Evolutionary conservation across 225 moss, liverwort and hornwort genomes (phyloP).

Genomic region (Pseudisothecium myosuroides): DNA sequence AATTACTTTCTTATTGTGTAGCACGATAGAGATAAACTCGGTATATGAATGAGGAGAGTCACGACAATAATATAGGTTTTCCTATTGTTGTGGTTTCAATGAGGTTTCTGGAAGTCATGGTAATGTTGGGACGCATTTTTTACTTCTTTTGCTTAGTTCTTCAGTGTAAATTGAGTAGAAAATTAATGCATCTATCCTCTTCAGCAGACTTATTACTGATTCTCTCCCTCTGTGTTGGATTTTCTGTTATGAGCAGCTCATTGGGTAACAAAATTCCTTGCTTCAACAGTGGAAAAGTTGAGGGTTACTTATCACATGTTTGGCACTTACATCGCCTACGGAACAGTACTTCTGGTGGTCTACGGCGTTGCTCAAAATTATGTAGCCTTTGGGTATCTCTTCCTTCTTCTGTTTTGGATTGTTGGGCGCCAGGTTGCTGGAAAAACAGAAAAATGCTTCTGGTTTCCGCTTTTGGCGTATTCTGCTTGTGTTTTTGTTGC

Average conservation of each 20-base stretch:
- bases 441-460: conserved; percentile 44
- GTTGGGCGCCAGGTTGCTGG: conserved; percentile 78
- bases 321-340: conserved; percentile 86
- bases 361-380: conserved; percentile 69
- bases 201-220: background rate
- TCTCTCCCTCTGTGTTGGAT: background rate
- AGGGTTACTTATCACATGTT: conserved; percentile 79
- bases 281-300: conserved; percentile 57
- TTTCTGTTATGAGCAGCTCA: conserved; percentile 38
- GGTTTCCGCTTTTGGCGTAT: conserved; percentile 81
- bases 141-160: background rate
- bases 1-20: background rate
- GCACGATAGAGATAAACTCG: background rate
- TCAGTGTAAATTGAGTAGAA: background rate
- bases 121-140: background rate
- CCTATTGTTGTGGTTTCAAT: background rate
- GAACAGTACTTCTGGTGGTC: conserved; percentile 78
- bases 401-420: conserved; percentile 83
- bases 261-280: conserved; percentile 80
- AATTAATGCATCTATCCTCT: background rate
- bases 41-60: background rate
- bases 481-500: conserved; percentile 59
- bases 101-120: background rate
- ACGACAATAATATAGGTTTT: background rate
- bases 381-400: conserved; percentile 72